A percentile compares a stretch with the other conserved stretches of the same genome.
Evolutionary conservation across 176 grass and related monocot species (phyloP).

Genomic region (Lolium multiflorum): DNA sequence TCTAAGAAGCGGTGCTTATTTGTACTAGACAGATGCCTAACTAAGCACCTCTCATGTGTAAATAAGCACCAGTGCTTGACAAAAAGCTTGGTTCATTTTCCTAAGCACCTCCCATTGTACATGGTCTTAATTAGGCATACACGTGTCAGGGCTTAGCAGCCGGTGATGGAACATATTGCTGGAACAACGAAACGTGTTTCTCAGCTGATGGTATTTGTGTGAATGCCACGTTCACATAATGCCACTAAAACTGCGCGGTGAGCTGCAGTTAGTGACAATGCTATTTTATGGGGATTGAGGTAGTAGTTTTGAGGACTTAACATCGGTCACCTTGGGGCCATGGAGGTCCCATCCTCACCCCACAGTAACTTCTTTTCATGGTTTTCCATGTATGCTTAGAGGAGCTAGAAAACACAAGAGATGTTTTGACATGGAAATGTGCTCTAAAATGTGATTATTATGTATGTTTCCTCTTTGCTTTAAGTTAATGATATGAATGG

Average conservation of each 20-base stretch:
- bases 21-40: too few species aligned
- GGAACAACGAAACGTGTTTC: neutral
- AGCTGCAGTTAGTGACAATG: neutral
- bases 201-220: neutral
- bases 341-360: neutral
- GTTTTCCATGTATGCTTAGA: neutral
- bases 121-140: neutral
- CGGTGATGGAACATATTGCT: neutral
- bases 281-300: neutral
- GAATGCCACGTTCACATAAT: neutral
- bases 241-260: neutral
- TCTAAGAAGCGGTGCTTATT: too few species aligned
- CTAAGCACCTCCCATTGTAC: too few species aligned
- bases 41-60: too few species aligned
- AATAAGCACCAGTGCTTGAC: too few species aligned
- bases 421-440: neutral
- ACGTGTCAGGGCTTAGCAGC: neutral
- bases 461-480: neutral
- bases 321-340: neutral
- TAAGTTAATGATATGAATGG: neutral
- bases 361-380: neutral
- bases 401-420: neutral
- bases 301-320: neutral
- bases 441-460: neutral
- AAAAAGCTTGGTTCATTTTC: too few species aligned